These are phyloP conservation scores for Fusarium ramigenum DNA, from an alignment of 2,329 filamentous ascomycete species.

Conservation along the genomic window DNA sequence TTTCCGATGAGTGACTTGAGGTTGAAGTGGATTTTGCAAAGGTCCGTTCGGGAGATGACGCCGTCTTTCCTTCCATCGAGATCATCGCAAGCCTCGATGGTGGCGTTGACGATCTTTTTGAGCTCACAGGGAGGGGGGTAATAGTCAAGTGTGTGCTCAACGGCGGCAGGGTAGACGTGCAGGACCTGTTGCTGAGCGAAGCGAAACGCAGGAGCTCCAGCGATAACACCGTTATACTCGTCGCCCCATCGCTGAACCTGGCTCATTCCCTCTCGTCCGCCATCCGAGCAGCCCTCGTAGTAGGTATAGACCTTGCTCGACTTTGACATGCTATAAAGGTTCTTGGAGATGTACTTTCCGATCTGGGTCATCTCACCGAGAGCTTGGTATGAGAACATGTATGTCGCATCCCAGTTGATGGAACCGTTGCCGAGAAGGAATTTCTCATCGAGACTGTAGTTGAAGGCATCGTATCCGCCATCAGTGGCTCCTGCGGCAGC, in stretches of 20 bases:
- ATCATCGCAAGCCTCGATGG: conserved; percentile 17
- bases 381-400: conserved; percentile 62
- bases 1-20: background rate
- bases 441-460: conserved; percentile 49
- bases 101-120: conserved; percentile 9
- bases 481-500: conserved; percentile 53
- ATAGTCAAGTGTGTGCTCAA: background rate
- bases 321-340: background rate
- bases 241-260: conserved; percentile 33
- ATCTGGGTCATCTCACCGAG: conserved; percentile 58
- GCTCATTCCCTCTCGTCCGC: conserved; percentile 56
- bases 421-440: conserved; percentile 59
- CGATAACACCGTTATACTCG: conserved; percentile 29
- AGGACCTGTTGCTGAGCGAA: conserved; percentile 1
- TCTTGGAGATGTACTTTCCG: conserved; percentile 47
- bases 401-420: conserved; percentile 59
- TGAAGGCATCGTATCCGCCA: conserved; percentile 56
- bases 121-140: background rate
- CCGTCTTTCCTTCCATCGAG: conserved; percentile 7
- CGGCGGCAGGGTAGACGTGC: background rate
- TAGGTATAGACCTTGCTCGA: conserved; percentile 56
- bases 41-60: background rate
- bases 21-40: conserved; percentile 10
- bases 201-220: conserved; percentile 39
- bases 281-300: conserved; percentile 60